Percentiles rank a stretch among this genome's conserved stretches.
Evolutionary conservation across 2,329 filamentous ascomycete genomes (phyloP).

Genomic region (Pseudogymnoascus sp.): DNA sequence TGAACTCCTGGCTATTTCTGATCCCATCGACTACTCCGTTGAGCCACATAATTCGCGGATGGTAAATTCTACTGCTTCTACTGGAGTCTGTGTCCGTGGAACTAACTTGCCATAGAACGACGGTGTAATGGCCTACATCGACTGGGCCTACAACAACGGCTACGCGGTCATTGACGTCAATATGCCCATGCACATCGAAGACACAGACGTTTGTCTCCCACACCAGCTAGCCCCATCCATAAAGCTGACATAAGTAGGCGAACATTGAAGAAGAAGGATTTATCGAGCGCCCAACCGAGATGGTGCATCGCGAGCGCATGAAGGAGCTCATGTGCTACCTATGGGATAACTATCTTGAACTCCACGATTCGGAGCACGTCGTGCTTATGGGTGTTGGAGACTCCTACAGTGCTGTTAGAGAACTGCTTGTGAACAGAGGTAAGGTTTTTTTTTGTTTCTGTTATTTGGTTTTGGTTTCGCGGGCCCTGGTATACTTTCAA

Average conservation of each 20-base stretch:
- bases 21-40: slow-evolving; percentile 62
- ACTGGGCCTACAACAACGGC: slow-evolving; percentile 69
- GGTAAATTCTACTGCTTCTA: slow-evolving; percentile 47
- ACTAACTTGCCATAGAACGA: slow-evolving; percentile 57
- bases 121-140: slow-evolving; percentile 70
- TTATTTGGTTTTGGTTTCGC: not conserved
- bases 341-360: slow-evolving; percentile 95
- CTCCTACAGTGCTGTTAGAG: slow-evolving; percentile 75
- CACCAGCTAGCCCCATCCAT: not conserved
- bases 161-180: slow-evolving; percentile 91
- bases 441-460: slow-evolving; percentile 19
- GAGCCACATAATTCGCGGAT: slow-evolving; percentile 84
- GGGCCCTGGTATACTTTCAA: not conserved
- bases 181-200: slow-evolving; percentile 69
- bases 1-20: slow-evolving; percentile 60
- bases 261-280: slow-evolving; percentile 15
- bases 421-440: slow-evolving; percentile 74
- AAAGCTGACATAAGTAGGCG: not conserved
- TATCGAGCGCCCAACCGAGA: slow-evolving; percentile 28
- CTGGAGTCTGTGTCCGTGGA: not conserved
- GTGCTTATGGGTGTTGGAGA: slow-evolving; percentile 87
- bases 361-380: slow-evolving; percentile 64
- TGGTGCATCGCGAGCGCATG: slow-evolving; percentile 8
- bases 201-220: slow-evolving; percentile 46
- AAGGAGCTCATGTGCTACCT: slow-evolving; percentile 76